Base-by-base conservation (phyloP, 345 rosid species). In the Diplotaxis tenuifolia region DNA sequence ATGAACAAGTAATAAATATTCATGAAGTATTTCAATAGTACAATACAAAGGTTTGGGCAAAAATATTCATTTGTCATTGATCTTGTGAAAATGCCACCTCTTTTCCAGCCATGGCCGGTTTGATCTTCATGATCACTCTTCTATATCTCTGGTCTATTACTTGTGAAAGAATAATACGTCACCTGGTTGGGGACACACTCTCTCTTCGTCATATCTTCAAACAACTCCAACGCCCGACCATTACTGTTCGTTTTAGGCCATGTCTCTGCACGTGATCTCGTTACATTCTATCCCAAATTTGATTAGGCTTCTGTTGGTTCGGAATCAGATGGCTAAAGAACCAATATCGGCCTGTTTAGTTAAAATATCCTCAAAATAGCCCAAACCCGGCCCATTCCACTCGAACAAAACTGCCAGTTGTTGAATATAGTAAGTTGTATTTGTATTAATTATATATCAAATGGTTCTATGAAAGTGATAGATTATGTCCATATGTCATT, bases 241-340 rank as follows among this genome's bases (percentile, higher is more conserved):
- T 89, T 84, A 63, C 92, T 80, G 60, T 79, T 68, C 3, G 92
- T 89, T 82, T 89, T 91, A 79, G 12, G 83, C 90, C 96, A 88
- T 90, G 75, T 90, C 93, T 69, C 88, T 84, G 32, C 95, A 87
- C 8, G 96, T 88, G 55, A 68, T 67, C 79, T 90, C 98, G 36
- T 76, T 70, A 67, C 90, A 96, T 0, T 32, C 36, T 18, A 88
- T 86, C 5, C 76, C 78, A 42, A 84, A 82, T n/a, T n/a, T n/a
- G n/a, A n/a, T n/a, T n/a, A n/a, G n/a, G n/a, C n/a, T n/a, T n/a
- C n/a, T n/a, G n/a, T n/a, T n/a, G n/a, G n/a, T n/a, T n/a, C n/a
- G n/a, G n/a, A n/a, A n/a, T n/a, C n/a, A n/a, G n/a, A n/a, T n/a
- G n/a, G n/a, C n/a, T n/a, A n/a, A n/a, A n/a, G n/a, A n/a, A n/a